phyloP scores from a whole-genome alignment of 306 rosid genomes.

The Notholithocarpus densiflorus region DNA sequence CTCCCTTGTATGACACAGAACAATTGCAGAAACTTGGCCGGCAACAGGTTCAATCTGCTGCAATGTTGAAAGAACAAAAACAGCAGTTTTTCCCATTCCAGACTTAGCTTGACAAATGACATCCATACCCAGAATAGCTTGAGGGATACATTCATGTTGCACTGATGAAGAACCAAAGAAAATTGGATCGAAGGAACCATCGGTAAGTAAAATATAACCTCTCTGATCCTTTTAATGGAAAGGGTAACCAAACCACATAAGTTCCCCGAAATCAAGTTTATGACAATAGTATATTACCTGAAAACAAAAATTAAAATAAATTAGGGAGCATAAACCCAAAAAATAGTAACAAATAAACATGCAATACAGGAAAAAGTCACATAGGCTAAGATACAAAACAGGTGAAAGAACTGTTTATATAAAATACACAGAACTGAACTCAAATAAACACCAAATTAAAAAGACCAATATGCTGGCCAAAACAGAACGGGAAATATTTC shows the following conservation, averaged over 20 bases:
- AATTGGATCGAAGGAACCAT: constrained; percentile 60
- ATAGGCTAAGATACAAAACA: not conserved
- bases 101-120: constrained; percentile 98
- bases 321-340: not conserved
- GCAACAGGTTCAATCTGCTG: constrained; percentile 98
- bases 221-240: constrained; percentile 57
- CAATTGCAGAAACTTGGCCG: constrained; percentile 95
- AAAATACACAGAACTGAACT: not conserved
- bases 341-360: not conserved
- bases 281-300: constrained; percentile 78
- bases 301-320: constrained; percentile 17
- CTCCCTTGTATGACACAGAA: constrained; percentile 94
- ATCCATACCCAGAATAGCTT: constrained; percentile 99
- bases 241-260: constrained; percentile 61
- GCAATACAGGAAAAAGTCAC: not conserved
- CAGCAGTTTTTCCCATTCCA: constrained; percentile 99
- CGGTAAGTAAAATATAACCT: constrained; percentile 74
- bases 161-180: constrained; percentile 91
- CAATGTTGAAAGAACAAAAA: constrained; percentile 85
- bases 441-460: not conserved
- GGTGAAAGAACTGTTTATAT: not conserved
- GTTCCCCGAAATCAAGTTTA: constrained; percentile 68
- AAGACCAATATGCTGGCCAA: no score
- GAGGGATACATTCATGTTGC: constrained; percentile 99
- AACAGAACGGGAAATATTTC: not conserved